phyloP scores from a whole-genome alignment of 257 asterid genomes.

The Nicotiana paniculata region DNA sequence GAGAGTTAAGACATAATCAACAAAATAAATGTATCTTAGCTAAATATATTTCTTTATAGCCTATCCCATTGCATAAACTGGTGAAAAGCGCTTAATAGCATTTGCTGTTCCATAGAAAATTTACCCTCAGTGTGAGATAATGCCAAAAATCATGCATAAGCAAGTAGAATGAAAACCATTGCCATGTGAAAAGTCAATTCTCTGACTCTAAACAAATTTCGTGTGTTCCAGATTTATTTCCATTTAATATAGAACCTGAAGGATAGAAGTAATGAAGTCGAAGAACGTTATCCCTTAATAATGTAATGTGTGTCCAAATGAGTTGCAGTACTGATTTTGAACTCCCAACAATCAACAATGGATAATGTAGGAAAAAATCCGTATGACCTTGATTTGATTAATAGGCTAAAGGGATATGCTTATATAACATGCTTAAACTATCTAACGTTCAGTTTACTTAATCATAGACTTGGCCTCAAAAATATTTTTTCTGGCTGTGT shows the following conservation, averaged over 20 bases:
- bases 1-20: constrained; percentile 4
- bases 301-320: no score
- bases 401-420: background rate
- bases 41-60: background rate
- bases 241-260: no score
- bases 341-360: no score
- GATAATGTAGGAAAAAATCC: no score
- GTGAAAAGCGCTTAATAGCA: background rate
- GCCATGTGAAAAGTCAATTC: background rate
- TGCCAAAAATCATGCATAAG: background rate
- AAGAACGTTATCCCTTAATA: no score
- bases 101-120: background rate
- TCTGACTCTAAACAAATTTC: no score
- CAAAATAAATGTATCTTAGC: constrained; percentile 2
- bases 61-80: background rate
- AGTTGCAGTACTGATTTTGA: no score
- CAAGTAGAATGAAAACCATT: background rate
- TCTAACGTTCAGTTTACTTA: background rate
- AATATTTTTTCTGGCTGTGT: background rate
- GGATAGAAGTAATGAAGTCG: no score
- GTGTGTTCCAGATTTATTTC: no score
- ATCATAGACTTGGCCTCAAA: background rate
- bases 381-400: no score
- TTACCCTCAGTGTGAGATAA: background rate
- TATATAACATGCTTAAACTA: background rate